Conservation (phyloP, 202 grass and related monocot species). For the Panicum hallii region DNA sequence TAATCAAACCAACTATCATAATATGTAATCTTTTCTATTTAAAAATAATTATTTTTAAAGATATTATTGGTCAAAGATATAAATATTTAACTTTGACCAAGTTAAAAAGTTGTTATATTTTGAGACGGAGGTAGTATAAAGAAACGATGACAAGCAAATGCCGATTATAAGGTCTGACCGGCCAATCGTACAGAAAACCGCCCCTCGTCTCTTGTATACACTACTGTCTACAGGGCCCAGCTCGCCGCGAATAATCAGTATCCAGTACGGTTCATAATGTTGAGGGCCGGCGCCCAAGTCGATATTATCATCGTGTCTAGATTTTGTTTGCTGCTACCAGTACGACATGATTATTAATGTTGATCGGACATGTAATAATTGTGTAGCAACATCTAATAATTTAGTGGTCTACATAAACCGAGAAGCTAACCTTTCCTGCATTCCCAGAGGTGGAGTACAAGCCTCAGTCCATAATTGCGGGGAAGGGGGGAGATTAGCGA, state of each 20-base stretch:
- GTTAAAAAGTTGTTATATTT: no score
- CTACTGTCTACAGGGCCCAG: not conserved
- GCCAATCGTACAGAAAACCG: not conserved
- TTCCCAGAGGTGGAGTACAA: slow-evolving; percentile 36
- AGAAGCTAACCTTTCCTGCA: slow-evolving; percentile 37
- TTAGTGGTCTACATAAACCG: slow-evolving; percentile 37
- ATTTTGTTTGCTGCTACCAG: slow-evolving; percentile 35
- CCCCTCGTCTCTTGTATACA: not conserved
- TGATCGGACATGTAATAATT: slow-evolving; percentile 29
- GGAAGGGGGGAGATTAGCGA: slow-evolving; percentile 35
- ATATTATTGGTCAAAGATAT: no score
- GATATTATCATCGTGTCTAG: slow-evolving; percentile 20
- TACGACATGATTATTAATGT: slow-evolving; percentile 18
- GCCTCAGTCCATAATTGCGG: slow-evolving; percentile 48
- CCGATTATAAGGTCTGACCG: not conserved
- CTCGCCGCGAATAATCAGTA: not conserved
- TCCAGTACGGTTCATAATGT: slow-evolving; percentile 10
- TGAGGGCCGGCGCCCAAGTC: slow-evolving; percentile 16
- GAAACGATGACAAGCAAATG: not conserved
- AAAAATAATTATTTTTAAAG: no score
- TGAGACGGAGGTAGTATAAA: not conserved
- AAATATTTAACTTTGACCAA: no score
- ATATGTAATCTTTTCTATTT: no score
- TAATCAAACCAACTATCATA: no score
- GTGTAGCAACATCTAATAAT: slow-evolving; percentile 44